phyloP scores from a whole-genome alignment of 2,329 filamentous ascomycete species.

The Claviceps arundinis region DNA sequence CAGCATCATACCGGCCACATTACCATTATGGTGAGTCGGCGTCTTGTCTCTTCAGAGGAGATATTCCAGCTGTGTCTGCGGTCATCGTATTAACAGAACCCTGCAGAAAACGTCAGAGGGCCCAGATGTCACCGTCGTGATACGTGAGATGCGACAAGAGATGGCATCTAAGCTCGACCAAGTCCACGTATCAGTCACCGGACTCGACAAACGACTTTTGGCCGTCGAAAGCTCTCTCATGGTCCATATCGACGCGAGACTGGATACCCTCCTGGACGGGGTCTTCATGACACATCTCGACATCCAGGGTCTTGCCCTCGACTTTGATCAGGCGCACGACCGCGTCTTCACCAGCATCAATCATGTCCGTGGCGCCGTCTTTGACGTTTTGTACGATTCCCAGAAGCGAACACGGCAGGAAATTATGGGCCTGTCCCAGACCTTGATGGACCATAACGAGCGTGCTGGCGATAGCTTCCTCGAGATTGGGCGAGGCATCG shows the following conservation, averaged over 20 bases:
- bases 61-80: too few species aligned
- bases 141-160: conserved; percentile 1
- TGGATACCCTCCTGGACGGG: neutral
- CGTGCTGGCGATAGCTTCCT: neutral
- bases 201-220: neutral
- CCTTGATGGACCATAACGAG: neutral
- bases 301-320: conserved; percentile 1
- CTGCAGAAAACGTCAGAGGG: neutral
- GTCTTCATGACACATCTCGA: neutral
- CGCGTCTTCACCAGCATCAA: neutral
- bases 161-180: neutral
- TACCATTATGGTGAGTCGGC: neutral
- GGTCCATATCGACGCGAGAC: neutral
- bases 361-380: neutral
- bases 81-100: neutral
- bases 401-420: neutral
- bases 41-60: neutral
- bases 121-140: neutral
- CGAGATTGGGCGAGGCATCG: neutral
- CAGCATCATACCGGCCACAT: neutral
- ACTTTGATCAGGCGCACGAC: conserved; percentile 1
- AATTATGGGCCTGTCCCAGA: neutral
- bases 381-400: neutral
- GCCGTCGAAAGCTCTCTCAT: neutral
- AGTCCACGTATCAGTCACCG: neutral